Conservation (phyloP, 352 stramenopile genomes). For the Phytophthora quininea region DNA sequence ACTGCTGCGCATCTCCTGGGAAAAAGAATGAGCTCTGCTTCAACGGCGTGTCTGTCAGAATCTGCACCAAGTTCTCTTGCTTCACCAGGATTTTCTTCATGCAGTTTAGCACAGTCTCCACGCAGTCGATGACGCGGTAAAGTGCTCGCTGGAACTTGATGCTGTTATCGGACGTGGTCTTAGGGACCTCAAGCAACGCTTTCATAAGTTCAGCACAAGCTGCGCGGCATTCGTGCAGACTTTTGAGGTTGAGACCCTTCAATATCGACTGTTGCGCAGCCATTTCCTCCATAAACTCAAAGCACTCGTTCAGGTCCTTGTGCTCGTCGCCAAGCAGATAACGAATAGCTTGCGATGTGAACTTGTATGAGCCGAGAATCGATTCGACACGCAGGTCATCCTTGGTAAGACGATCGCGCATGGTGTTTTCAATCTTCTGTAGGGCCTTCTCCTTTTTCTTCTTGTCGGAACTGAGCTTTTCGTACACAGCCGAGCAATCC, state of each 20-base stretch:
- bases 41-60: constrained; percentile 83
- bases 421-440: constrained; percentile 87
- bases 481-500: constrained; percentile 79
- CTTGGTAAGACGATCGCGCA: constrained; percentile 85
- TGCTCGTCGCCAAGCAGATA: constrained; percentile 86
- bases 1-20: constrained; percentile 81
- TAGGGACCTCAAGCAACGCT: constrained; percentile 81
- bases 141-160: constrained; percentile 89
- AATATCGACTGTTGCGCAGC: constrained; percentile 74
- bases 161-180: constrained; percentile 71
- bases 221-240: constrained; percentile 73
- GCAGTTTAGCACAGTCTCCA: constrained; percentile 82
- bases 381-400: constrained; percentile 86
- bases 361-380: constrained; percentile 87
- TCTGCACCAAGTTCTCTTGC: constrained; percentile 87
- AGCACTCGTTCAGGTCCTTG: constrained; percentile 83
- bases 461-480: constrained; percentile 86
- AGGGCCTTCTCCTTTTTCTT: constrained; percentile 90
- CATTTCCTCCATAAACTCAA: constrained; percentile 89
- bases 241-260: constrained; percentile 84
- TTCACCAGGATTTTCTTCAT: constrained; percentile 87
- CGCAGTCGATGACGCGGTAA: constrained; percentile 86
- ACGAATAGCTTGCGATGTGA: constrained; percentile 82
- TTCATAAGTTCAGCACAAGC: constrained; percentile 85
- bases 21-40: constrained; percentile 92